Base-by-base conservation (phyloP, 805 yeast genomes). In the Diddensiella santjacobensis region DNA sequence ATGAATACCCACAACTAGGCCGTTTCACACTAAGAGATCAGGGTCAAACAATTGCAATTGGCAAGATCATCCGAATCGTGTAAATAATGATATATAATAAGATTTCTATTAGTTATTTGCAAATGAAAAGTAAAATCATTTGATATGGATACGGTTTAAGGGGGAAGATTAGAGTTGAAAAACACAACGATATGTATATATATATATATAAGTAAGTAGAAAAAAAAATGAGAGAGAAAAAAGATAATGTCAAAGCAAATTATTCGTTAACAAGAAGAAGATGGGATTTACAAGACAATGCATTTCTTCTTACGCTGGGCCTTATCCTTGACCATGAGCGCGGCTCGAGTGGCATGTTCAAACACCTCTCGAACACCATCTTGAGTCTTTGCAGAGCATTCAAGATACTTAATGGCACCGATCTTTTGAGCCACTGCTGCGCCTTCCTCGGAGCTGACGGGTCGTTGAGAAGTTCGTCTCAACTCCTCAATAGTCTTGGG, bases 11-110 rank as follows among this genome's bases (percentile, higher is more conserved):
- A 58, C 98, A 93, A 72, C 78, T 93, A 62, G 99, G 99, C 67
- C 83, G 99, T 72, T 93, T 93, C 70, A 93, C 99, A 23, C 79
- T 93, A 68, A 89, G 99, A 78, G 99, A 93, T 71, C 98, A 93
- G 74, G 99, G 98, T 66, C 82, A 82, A 54, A 93, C 99, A 46
- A 90, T 93, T 71, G 99, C 99, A 57, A 93, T 93, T 69, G 99
- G 99, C 72, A 90, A 91, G 72, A 88, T 93, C 62, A 87, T 96
- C 51, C 91, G 91, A 73, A 73, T 93, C 56, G 73, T 89, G 23
- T 35, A 35, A 35, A 17, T 17, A 17, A 13, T 10, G 8, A n/a
- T 10, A 35, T 26, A 26, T 8, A 26, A 41, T 23, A 11, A n/a
- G 6, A 41, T 8, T 22, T 13, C 22, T 39, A 19, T 39, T 11